Base-by-base conservation (phyloP, 1,284 basidiomycete genomes). In the Pseudozyma sp. region DNA sequence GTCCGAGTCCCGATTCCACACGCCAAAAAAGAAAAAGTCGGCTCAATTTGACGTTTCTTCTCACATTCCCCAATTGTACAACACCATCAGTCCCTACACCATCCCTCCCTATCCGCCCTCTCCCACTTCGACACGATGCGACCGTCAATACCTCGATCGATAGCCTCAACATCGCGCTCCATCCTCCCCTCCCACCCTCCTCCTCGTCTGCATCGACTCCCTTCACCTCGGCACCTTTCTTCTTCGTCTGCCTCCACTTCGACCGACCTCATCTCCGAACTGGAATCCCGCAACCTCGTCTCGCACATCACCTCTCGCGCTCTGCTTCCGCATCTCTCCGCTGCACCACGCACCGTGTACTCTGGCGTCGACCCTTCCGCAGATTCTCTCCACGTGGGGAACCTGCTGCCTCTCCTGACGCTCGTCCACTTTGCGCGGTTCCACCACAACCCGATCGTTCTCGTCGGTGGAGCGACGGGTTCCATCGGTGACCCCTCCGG, bases 401-500 rank as follows among this genome's bases (percentile, higher is more conserved):
- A 99, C 82, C 89, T 99, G 2, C 86, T 98, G 14, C 94, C 96
- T 0, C 87, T 99, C 31, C 88, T 99, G 75, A 90, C 89, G 48
- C 85, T 98, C 48, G 86, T 96, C 24, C 95, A 97, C 81, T 96
- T 98, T 84, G 91, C 92, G 42, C 81, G 92, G 17, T 88, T 88
- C 34, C 94, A 94, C 0, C 94, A 99, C 84, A 87, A n/a, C 0
- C 53, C 70, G 2, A 64, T 73, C 35, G 57, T 74, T 2, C 54
- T 74, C 16, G 62, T 97, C 83, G 96, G 96, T 37, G 95, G 95
- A 0, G 96, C 94, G 1, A 98, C 97, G 0, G 97, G 94, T 3
- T 89, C 92, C n/a, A 92, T 99, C 35, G 97, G 97, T 7, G 97
- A 99, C 83, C 97, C 97, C 2, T 94, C 94, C 0, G 97, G 97